A percentile compares a stretch with the other conserved stretches of the same genome.
phyloP scores from a whole-genome alignment of 192 early-diverging fungal genomes.

The Obelidium mucronatum region DNA sequence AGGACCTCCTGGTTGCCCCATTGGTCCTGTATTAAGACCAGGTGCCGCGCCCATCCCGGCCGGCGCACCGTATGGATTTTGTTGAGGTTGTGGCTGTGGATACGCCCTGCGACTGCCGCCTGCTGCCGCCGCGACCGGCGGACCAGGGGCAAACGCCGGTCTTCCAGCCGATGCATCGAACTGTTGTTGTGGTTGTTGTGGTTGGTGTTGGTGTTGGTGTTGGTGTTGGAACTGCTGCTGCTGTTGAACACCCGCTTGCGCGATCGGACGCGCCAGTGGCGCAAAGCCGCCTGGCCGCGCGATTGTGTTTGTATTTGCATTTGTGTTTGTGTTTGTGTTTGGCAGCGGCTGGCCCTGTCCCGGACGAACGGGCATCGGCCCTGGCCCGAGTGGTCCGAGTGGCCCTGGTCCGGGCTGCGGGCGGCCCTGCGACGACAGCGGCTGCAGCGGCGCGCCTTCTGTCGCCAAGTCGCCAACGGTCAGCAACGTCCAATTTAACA shows the following conservation, averaged over 20 bases:
- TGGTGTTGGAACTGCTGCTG: background rate
- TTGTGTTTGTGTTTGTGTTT: no score
- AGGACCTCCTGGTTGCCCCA: slow-evolving; percentile 59
- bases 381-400: background rate
- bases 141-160: background rate
- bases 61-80: background rate
- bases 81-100: slow-evolving; percentile 17
- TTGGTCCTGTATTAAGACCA: no score
- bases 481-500: no score
- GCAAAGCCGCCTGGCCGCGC: background rate
- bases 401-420: background rate
- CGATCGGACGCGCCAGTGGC: background rate
- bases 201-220: slow-evolving; percentile 4
- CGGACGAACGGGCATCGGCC: background rate
- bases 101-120: slow-evolving; percentile 17
- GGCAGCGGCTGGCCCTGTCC: background rate
- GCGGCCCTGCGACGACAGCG: background rate
- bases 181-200: background rate
- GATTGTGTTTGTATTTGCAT: no score
- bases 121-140: background rate
- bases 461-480: background rate
- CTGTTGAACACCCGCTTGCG: background rate
- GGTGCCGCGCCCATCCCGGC: background rate
- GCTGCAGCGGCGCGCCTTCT: background rate
- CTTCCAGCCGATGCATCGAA: background rate